These are phyloP conservation scores for Leishmania turanica DNA, from an alignment of 208 protist species.

Conservation along the genomic window DNA sequence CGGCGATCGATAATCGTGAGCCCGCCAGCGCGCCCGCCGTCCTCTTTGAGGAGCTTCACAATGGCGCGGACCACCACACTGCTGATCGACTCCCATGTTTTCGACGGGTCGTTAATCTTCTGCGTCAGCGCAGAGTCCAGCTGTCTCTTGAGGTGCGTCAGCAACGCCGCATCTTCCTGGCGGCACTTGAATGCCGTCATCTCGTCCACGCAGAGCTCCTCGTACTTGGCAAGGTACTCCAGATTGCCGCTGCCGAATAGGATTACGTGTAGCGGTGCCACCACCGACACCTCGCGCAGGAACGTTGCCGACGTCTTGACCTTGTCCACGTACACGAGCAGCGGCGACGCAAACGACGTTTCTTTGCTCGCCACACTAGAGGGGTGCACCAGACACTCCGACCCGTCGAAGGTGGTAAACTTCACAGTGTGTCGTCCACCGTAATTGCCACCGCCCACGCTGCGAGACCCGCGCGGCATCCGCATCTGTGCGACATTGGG, in stretches of 20 bases:
- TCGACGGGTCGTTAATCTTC: constrained; percentile 87
- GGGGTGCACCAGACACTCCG: constrained; percentile 89
- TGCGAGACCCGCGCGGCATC: constrained; percentile 16
- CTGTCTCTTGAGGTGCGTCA: constrained; percentile 86
- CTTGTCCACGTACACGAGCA: constrained; percentile 95
- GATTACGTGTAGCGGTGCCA: constrained; percentile 92
- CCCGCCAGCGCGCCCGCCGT: constrained; percentile 34
- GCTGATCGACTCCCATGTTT: constrained; percentile 83
- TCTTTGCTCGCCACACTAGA: constrained; percentile 87
- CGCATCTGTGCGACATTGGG: constrained; percentile 92
- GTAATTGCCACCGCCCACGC: neutral
- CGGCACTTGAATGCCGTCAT: constrained; percentile 77
- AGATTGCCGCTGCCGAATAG: constrained; percentile 91
- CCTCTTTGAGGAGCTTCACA: constrained; percentile 77
- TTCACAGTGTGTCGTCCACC: constrained; percentile 20
- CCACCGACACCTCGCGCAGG: constrained; percentile 89
- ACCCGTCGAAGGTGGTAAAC: constrained; percentile 80
- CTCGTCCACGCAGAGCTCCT: constrained; percentile 86
- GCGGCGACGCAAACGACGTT: constrained; percentile 63
- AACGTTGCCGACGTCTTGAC: constrained; percentile 93
- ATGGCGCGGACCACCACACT: constrained; percentile 85
- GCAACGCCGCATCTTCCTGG: constrained; percentile 77
- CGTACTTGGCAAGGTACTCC: constrained; percentile 78
- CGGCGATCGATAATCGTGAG: constrained; percentile 77
- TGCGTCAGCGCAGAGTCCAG: constrained; percentile 81